Percentiles rank a stretch among this genome's conserved stretches.
Conservation (phyloP, 257 asterid genomes). For the Cynanchum wilfordii region DNA sequence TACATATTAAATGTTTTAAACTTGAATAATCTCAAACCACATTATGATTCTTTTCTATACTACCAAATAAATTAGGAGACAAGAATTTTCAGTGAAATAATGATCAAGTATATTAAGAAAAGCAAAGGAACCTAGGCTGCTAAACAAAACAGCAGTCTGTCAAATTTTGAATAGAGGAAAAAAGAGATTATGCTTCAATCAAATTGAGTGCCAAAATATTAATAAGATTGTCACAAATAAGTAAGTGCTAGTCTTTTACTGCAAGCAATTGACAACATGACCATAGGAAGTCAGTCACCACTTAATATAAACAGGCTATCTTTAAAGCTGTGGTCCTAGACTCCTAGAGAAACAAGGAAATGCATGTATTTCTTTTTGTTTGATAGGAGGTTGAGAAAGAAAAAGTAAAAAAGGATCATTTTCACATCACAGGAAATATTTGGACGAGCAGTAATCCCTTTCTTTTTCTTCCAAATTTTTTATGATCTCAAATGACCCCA, state of each 20-base stretch:
- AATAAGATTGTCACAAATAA: neutral
- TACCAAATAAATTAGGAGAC: neutral
- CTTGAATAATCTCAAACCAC: neutral
- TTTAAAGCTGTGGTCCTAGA: neutral
- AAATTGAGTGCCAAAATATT: neutral
- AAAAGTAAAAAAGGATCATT: neutral
- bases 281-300: neutral
- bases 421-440: neutral
- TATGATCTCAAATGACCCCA: neutral
- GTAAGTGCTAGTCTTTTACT: neutral
- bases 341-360: too few species aligned
- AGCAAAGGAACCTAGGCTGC: neutral
- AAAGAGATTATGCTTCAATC: neutral
- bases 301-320: neutral
- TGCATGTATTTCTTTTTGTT: neutral
- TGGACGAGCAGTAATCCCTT: neutral
- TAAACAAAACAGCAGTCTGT: neutral
- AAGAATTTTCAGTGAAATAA: neutral
- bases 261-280: neutral
- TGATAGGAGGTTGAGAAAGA: neutral
- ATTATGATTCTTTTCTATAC: neutral
- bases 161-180: neutral
- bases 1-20: constrained; percentile 1
- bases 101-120: neutral
- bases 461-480: neutral